phyloP scores from a whole-genome alignment of 163 green algal species.

The Chlamydomonas reinhardtii region DNA sequence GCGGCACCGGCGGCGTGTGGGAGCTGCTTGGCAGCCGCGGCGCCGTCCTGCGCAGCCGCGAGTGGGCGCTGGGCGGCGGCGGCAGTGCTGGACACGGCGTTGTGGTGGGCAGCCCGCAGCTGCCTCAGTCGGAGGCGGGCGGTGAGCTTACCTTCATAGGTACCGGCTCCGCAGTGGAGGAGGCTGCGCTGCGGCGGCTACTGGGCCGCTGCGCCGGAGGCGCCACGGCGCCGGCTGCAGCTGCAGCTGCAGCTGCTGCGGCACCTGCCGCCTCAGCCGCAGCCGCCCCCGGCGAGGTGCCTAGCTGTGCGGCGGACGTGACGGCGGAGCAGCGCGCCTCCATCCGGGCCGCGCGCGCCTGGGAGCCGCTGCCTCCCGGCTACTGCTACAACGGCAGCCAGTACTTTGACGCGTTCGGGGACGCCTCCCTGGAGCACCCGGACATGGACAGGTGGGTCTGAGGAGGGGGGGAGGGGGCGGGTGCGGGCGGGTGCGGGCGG shows the following conservation, averaged over 20 bases:
- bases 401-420: slow-evolving; percentile 56
- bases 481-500: background rate
- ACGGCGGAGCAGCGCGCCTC: slow-evolving; percentile 10
- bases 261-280: background rate
- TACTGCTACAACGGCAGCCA: slow-evolving; percentile 47
- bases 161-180: background rate
- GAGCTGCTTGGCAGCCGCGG: slow-evolving; percentile 2
- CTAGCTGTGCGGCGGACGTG: background rate
- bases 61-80: slow-evolving; percentile 19
- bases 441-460: slow-evolving; percentile 40
- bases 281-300: background rate
- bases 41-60: background rate
- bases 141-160: slow-evolving; percentile 15
- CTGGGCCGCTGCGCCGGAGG: background rate
- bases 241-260: background rate
- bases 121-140: background rate
- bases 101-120: background rate
- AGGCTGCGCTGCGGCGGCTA: background rate
- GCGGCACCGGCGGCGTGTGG: background rate
- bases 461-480: too few species aligned
- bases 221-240: background rate
- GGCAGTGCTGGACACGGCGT: background rate
- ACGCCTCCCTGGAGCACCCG: slow-evolving; percentile 31
- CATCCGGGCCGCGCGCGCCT: slow-evolving; percentile 24
- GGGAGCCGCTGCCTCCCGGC: slow-evolving; percentile 49